Evolutionary conservation across 2,329 filamentous ascomycete genomes (phyloP).

Genomic region (Microdochium paspali): DNA sequence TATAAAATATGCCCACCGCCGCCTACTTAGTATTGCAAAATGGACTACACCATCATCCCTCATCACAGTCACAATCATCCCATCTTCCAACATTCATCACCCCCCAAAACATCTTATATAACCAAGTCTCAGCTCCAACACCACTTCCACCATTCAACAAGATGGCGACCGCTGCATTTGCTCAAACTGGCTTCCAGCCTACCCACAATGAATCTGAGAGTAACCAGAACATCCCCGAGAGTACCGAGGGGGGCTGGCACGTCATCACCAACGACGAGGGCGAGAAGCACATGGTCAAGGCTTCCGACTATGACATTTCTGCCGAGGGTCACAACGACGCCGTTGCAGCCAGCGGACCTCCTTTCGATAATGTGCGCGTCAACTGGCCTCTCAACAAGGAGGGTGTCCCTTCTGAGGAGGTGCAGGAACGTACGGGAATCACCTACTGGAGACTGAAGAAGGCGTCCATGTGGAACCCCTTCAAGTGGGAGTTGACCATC

Average conservation of each 20-base stretch:
- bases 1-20: no score
- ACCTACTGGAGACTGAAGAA: background rate
- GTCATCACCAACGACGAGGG: background rate
- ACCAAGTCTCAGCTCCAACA: no score
- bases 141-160: no score
- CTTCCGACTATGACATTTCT: background rate
- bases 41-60: no score
- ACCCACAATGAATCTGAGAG: background rate
- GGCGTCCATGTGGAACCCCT: background rate
- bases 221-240: background rate
- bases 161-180: background rate
- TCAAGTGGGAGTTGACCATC: background rate
- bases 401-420: background rate
- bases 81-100: no score
- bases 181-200: background rate
- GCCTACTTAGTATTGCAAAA: no score
- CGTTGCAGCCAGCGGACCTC: background rate
- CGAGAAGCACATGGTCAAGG: background rate
- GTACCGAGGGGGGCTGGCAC: background rate
- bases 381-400: background rate
- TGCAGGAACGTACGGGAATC: background rate
- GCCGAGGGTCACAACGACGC: background rate
- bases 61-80: no score
- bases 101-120: no score
- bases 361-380: background rate